These are phyloP conservation scores for Huntiella abstrusa DNA, from an alignment of 2,329 filamentous ascomycete species.

Conservation along the genomic window DNA sequence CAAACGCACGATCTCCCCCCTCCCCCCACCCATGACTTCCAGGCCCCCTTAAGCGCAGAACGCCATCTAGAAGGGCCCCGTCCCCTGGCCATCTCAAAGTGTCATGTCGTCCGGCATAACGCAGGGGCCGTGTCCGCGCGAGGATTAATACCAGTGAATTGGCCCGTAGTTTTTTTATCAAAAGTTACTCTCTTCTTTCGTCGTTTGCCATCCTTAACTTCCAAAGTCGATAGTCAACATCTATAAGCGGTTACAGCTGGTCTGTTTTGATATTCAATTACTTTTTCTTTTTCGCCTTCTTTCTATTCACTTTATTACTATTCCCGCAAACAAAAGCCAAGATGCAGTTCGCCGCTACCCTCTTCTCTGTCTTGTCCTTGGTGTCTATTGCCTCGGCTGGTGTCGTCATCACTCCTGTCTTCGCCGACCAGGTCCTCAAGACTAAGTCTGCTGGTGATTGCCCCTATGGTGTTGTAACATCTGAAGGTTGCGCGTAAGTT, in stretches of 20 bases:
- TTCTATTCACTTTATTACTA: background rate
- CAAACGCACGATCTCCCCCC: too few species aligned
- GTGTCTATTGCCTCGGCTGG: constrained; percentile 31
- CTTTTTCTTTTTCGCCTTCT: background rate
- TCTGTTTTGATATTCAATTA: constrained; percentile 3
- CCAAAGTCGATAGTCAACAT: too few species aligned
- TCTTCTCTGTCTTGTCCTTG: constrained; percentile 23
- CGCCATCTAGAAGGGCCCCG: too few species aligned
- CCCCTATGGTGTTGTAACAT: constrained; percentile 36
- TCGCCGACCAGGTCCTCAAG: constrained; percentile 30
- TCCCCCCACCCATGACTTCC: too few species aligned
- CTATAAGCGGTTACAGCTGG: background rate
- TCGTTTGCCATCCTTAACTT: too few species aligned
- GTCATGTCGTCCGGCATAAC: too few species aligned
- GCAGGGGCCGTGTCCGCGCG: too few species aligned
- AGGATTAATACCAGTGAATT: too few species aligned
- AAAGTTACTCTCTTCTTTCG: too few species aligned
- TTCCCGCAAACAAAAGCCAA: constrained; percentile 11
- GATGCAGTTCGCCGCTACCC: constrained; percentile 22
- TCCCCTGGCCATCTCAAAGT: too few species aligned
- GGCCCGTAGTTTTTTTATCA: too few species aligned
- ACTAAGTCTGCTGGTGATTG: constrained; percentile 29
- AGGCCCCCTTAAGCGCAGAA: too few species aligned
- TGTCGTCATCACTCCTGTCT: constrained; percentile 36
- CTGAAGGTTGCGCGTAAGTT: constrained; percentile 37